phyloP scores from a whole-genome alignment of 306 rosid genomes.

The Dalbergia cochinchinensis region DNA sequence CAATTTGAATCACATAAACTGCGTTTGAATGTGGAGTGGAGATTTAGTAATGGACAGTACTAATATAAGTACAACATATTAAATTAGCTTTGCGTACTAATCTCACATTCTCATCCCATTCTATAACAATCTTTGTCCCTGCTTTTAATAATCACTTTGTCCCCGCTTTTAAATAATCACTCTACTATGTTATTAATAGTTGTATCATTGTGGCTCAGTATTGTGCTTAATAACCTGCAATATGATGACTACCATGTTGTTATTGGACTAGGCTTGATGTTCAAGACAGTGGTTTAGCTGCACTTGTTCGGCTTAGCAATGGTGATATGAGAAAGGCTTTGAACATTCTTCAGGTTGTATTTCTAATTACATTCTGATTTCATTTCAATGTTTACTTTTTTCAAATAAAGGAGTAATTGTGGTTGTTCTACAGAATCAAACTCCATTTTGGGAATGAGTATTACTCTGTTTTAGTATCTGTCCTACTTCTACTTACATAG shows the following conservation, averaged over 20 bases:
- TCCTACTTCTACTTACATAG: not conserved
- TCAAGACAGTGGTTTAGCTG: conserved; percentile 74
- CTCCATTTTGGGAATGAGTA: conserved; percentile 22
- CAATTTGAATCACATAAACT: not conserved
- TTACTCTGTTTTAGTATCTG: conserved; percentile 9
- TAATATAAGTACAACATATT: not conserved
- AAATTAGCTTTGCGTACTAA: conserved; percentile 1
- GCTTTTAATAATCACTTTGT: conserved; percentile 12
- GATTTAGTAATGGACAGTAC: conserved; percentile 2
- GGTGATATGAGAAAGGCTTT: conserved; percentile 97
- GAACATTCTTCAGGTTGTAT: conserved; percentile 85
- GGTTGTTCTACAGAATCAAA: not conserved
- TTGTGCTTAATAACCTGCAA: conserved; percentile 35
- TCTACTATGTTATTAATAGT: conserved; percentile 20
- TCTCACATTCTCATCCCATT: not conserved
- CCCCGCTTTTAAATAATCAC: conserved; percentile 10
- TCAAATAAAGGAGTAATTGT: conserved; percentile 28
- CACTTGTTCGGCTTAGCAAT: conserved; percentile 86
- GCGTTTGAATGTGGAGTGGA: conserved; percentile 8
- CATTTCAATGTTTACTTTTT: conserved; percentile 19
- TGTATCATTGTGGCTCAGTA: conserved; percentile 18
- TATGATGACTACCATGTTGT: conserved; percentile 38
- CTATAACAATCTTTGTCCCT: not conserved
- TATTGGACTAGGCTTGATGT: conserved; percentile 77
- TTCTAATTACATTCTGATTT: conserved; percentile 10